Percentiles rank a stretch among this genome's conserved stretches.
These are phyloP conservation scores for Russula olivacea DNA, from an alignment of 768 basidiomycete genomes.

Conservation along the genomic window DNA sequence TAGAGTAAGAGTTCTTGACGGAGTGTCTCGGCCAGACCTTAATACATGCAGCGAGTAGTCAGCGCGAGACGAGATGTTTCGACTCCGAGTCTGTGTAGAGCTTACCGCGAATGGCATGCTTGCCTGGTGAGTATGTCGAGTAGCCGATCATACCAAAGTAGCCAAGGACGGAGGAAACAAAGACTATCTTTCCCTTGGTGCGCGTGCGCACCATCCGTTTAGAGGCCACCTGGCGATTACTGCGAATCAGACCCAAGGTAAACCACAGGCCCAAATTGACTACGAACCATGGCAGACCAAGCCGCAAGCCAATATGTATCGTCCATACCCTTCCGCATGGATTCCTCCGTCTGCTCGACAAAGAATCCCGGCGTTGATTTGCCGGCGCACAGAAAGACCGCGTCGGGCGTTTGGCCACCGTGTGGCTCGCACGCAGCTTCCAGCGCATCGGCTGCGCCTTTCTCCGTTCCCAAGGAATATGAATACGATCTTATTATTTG, in stretches of 20 bases:
- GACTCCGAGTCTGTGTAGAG: background rate
- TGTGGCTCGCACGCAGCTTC: constrained; percentile 50
- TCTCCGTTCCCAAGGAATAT: constrained; percentile 50
- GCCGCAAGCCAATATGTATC: constrained; percentile 52
- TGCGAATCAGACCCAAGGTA: background rate
- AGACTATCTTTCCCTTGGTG: constrained; percentile 61
- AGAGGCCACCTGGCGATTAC: constrained; percentile 49
- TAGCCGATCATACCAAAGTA: constrained; percentile 76
- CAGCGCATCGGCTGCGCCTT: constrained; percentile 54
- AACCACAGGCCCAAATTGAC: background rate
- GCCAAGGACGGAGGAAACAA: constrained; percentile 70
- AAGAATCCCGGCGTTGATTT: constrained; percentile 65
- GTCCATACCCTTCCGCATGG: constrained; percentile 53
- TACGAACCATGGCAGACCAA: constrained; percentile 45
- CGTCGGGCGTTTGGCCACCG: constrained; percentile 60
- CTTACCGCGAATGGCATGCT: constrained; percentile 79
- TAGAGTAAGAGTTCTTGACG: constrained; percentile 77
- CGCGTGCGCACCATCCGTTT: constrained; percentile 57
- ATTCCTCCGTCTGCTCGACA: constrained; percentile 57
- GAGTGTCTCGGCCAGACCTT: constrained; percentile 80
- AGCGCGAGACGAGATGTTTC: background rate
- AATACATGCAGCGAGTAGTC: background rate
- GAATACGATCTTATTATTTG: constrained; percentile 67
- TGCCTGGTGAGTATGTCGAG: constrained; percentile 73
- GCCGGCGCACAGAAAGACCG: constrained; percentile 78